Evolutionary conservation across 345 rosid species (phyloP), one percentile per base, ranked within the genome.

Genomic region (Hibiscus syriacus): DNA sequence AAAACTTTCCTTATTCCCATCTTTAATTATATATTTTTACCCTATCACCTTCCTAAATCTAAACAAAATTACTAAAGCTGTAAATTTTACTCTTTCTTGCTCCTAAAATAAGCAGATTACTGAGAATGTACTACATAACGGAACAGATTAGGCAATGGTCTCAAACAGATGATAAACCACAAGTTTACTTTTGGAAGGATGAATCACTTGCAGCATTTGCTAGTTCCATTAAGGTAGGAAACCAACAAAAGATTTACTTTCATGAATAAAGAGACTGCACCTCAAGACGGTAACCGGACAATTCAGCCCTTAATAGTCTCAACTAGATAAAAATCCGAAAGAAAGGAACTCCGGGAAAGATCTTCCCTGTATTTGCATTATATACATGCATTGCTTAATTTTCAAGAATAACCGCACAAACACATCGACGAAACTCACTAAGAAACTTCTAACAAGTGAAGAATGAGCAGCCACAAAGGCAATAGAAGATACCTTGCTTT

Each of bases 401-500:
- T 63, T 41, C 64, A 36, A 32, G 14, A 41, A 62, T 25, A 63
- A 45, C 14, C 7, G n/a, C 9, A 45, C 10, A 16, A 26, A 55
- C 23, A 20, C 19, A 36, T 16, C 23, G 22, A 54, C 38, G 20
- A 45, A 64, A 55, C 49, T 54, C 20, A 55, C 52, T 66, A 63
- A 57, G 17, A 23, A 76, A 34, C 16, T 71, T 60, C 61, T 73
- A 64, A 64, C 52, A 30, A 66, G 64, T 55, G 73, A 50, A 71
- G 64, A 64, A 48, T 11, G 50, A 67, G 64, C 70, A 67, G 65
- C 67, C 55, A 70, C 71, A 69, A 61, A 72, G 69, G 65, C 69
- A 67, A 72, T 13, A 50, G 26, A 74, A 67, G 64, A 81, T 84
- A 90, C 98, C 96, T 90, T 74, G 83, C 79, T 80, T 87, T 92